Evolutionary conservation across 2,329 filamentous ascomycete species (phyloP).

Genomic region (Nakataea oryzae): DNA sequence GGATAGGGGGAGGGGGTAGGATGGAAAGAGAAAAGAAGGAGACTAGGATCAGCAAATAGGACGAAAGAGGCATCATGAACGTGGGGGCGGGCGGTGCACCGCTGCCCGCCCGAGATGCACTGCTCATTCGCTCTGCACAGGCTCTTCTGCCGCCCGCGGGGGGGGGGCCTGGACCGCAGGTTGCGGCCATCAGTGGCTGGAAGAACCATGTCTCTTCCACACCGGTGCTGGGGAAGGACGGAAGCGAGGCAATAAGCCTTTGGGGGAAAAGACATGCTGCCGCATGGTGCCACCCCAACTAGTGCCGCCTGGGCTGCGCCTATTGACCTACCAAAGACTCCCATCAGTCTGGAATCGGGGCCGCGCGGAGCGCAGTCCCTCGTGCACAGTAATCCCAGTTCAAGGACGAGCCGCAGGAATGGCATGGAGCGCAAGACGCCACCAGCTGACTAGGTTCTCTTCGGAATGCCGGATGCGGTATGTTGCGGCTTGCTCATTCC

Average conservation of each 20-base stretch:
- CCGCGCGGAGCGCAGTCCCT: too few relatives aligned
- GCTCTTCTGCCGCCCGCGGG: not conserved
- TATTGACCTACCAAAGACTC: too few relatives aligned
- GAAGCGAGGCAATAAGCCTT: not conserved
- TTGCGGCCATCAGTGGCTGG: not conserved
- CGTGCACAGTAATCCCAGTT: too few relatives aligned
- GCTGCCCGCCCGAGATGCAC: not conserved
- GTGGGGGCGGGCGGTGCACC: not conserved
- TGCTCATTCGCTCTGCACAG: not conserved
- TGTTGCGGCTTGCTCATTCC: too few relatives aligned
- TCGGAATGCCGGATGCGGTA: too few relatives aligned
- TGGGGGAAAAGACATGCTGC: not conserved
- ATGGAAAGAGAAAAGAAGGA: not conserved
- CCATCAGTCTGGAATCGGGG: too few relatives aligned
- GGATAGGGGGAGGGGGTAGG: not conserved
- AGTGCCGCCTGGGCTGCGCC: too few relatives aligned
- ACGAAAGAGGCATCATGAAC: not conserved
- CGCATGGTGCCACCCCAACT: not conserved
- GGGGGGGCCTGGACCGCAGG: not conserved
- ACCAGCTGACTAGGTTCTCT: too few relatives aligned
- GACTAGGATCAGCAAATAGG: not conserved
- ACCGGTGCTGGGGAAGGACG: not conserved
- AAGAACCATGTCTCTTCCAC: not conserved
- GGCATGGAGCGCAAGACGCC: too few relatives aligned
- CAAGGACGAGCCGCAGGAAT: too few relatives aligned